Conservation (phyloP, 495 filamentous ascomycete genomes). For the Neurospora pannonica region DNA sequence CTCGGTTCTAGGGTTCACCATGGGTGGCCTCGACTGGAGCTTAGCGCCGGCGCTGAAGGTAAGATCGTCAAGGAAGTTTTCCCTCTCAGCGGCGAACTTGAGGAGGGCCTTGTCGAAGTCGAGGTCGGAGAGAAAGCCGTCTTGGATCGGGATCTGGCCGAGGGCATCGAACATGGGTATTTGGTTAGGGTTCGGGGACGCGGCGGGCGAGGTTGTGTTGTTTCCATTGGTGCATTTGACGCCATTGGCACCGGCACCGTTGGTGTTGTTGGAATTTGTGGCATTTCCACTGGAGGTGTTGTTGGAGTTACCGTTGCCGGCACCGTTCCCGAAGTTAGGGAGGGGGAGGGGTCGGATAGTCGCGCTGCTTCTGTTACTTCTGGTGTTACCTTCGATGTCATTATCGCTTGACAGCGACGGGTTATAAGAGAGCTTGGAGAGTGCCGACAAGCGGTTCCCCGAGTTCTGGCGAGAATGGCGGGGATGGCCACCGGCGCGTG, state of each 20-base stretch:
- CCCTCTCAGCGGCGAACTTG: constrained; percentile 90
- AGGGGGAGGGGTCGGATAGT: constrained; percentile 56
- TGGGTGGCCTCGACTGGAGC: constrained; percentile 54
- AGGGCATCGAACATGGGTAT: constrained; percentile 1
- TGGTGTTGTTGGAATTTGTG: constrained; percentile 1
- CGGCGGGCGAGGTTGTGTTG: constrained; percentile 6
- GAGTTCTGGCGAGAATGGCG: constrained; percentile 55
- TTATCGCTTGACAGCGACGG: constrained; percentile 28
- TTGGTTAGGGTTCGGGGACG: background rate
- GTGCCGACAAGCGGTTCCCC: constrained; percentile 52
- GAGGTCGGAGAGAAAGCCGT: constrained; percentile 41
- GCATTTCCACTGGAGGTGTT: background rate
- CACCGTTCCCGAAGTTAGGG: constrained; percentile 17
- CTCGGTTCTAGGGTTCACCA: constrained; percentile 68
- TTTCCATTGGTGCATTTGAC: constrained; percentile 14
- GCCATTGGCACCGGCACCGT: constrained; percentile 17
- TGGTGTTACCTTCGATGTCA: constrained; percentile 48
- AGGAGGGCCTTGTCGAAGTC: constrained; percentile 88
- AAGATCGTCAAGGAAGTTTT: constrained; percentile 87
- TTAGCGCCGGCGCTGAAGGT: constrained; percentile 82
- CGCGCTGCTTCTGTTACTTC: constrained; percentile 81
- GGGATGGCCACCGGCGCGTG: constrained; percentile 40
- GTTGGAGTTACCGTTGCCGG: constrained; percentile 7
- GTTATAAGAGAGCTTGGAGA: constrained; percentile 51
- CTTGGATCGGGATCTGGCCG: constrained; percentile 13